Percentiles rank a stretch among this genome's conserved stretches.
phyloP scores from a whole-genome alignment of 176 grass and related monocot species.

The Aegilops bicornis region DNA sequence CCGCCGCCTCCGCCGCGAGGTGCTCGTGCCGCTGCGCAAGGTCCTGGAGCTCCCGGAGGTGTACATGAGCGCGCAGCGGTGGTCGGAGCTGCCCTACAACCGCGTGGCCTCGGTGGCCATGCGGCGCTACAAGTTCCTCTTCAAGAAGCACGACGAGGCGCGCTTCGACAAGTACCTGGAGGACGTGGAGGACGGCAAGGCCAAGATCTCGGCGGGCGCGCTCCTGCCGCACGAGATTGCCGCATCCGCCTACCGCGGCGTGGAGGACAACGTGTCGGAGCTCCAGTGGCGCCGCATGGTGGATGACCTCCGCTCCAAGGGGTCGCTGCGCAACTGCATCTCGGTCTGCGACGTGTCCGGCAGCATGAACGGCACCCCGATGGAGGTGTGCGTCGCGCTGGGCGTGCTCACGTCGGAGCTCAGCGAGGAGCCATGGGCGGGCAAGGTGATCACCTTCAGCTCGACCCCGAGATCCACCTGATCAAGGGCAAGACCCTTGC shows the following conservation, averaged over 20 bases:
- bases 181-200: background rate
- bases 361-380: background rate
- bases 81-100: conserved; percentile 46
- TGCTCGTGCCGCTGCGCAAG: conserved; percentile 33
- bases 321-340: background rate
- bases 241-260: background rate
- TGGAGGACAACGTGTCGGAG: background rate
- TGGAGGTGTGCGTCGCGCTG: background rate
- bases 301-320: background rate
- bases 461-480: background rate
- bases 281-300: background rate
- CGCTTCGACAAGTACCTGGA: background rate
- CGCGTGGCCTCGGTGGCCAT: conserved; percentile 54
- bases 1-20: conserved; percentile 39
- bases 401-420: background rate
- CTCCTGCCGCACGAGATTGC: background rate
- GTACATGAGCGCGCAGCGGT: conserved; percentile 43
- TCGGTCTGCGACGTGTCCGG: background rate
- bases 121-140: conserved; percentile 37
- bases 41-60: conserved; percentile 48
- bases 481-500: background rate
- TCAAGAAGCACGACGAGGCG: background rate
- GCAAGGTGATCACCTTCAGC: background rate
- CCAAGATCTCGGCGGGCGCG: background rate
- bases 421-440: background rate